These are phyloP conservation scores for Cladosporium sp. DNA, from an alignment of 2,329 filamentous ascomycete genomes.

Conservation along the genomic window DNA sequence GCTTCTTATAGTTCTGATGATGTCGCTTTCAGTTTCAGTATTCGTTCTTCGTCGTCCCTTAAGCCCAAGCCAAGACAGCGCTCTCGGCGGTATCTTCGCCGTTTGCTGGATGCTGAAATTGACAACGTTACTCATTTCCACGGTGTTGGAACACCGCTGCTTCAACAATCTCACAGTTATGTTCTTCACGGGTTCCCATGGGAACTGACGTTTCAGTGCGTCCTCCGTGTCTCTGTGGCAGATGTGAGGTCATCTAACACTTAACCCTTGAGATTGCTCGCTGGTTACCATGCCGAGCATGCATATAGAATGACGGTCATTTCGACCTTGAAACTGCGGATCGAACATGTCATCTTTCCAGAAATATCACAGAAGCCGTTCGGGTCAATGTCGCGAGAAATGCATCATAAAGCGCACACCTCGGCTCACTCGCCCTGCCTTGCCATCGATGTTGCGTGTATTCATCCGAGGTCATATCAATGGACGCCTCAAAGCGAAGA, in stretches of 20 bases:
- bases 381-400: background rate
- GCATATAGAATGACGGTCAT: background rate
- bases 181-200: background rate
- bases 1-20: background rate
- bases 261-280: background rate
- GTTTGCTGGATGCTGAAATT: background rate
- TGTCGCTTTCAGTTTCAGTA: background rate
- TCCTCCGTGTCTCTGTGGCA: background rate
- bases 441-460: background rate
- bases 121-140: conserved; percentile 6
- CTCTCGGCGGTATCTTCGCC: background rate
- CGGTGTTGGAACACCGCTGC: background rate
- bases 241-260: background rate
- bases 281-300: background rate
- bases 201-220: background rate
- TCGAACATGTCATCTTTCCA: background rate
- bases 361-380: background rate
- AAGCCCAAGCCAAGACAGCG: background rate
- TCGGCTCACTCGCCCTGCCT: background rate
- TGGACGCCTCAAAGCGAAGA: background rate
- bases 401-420: background rate
- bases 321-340: background rate
- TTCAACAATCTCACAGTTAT: background rate
- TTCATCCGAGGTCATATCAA: background rate
- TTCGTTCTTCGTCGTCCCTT: background rate